A percentile compares a stretch with the other conserved stretches of the same genome.
Evolutionary conservation across 331 rosid species (phyloP).

Genomic region (Pyracantha coccinea): DNA sequence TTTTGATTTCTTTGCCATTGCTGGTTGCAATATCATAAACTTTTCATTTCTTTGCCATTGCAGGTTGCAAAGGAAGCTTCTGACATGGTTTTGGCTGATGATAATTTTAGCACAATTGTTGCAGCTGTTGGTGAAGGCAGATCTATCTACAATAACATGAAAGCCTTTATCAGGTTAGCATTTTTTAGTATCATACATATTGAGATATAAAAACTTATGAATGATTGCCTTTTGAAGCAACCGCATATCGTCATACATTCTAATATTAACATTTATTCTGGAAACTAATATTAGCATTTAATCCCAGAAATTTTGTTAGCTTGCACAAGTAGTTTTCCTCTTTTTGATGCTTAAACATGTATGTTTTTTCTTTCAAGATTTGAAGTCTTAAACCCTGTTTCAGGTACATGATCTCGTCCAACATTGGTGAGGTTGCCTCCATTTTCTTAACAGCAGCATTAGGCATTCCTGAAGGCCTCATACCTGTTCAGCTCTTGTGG

Average conservation of each 20-base stretch:
- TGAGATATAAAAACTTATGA: neutral
- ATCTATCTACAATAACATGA: constrained; percentile 77
- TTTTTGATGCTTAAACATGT: neutral
- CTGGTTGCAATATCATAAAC: constrained; percentile 45
- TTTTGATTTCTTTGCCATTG: neutral
- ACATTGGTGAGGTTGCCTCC: constrained; percentile 46
- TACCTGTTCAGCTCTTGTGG: constrained; percentile 54
- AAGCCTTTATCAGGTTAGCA: constrained; percentile 71
- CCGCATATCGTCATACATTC: neutral
- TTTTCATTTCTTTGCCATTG: neutral
- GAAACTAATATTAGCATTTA: neutral
- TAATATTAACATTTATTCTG: neutral
- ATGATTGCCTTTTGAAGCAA: too few species aligned
- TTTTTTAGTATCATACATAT: neutral
- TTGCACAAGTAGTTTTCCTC: neutral
- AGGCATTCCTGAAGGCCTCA: constrained; percentile 53
- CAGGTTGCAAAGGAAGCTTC: constrained; percentile 86
- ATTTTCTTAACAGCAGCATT: constrained; percentile 40
- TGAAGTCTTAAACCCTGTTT: neutral
- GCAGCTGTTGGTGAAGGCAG: constrained; percentile 86
- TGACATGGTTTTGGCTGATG: constrained; percentile 81
- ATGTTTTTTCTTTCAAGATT: neutral
- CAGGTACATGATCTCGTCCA: constrained; percentile 50
- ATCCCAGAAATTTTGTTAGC: neutral
- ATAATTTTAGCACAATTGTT: constrained; percentile 72